phyloP scores from a whole-genome alignment of 352 stramenopile species.

The Globisporangium mamillatum region DNA sequence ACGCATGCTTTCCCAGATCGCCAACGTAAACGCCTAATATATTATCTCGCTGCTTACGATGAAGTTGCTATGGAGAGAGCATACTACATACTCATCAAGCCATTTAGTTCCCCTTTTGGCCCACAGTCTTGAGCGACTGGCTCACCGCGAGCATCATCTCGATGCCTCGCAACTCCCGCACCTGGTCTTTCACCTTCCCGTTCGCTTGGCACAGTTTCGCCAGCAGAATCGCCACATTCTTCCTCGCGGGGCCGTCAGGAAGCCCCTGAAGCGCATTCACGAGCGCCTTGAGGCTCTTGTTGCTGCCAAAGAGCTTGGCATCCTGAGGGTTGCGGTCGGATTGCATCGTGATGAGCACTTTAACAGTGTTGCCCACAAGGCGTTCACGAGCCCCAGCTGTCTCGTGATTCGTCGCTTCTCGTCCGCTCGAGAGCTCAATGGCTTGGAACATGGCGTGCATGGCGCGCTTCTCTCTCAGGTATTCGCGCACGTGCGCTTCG shows the following conservation, averaged over 20 bases:
- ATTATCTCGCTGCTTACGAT: background rate
- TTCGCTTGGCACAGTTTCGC: conserved; percentile 64
- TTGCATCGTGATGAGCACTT: conserved; percentile 59
- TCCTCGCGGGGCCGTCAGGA: conserved; percentile 50
- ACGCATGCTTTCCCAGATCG: background rate
- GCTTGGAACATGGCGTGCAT: conserved; percentile 40
- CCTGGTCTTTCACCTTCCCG: conserved; percentile 37
- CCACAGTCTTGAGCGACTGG: conserved; percentile 31
- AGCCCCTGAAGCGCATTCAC: conserved; percentile 45
- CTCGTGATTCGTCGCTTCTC: conserved; percentile 13
- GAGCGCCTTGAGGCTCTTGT: conserved; percentile 29
- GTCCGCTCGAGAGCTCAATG: conserved; percentile 30
- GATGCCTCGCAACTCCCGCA: conserved; percentile 65
- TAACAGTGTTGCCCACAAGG: conserved; percentile 63
- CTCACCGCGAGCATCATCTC: conserved; percentile 79
- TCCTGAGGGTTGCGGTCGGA: conserved; percentile 18
- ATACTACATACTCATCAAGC: no score
- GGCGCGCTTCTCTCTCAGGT: conserved; percentile 34
- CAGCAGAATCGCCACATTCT: conserved; percentile 78
- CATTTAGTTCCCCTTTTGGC: background rate
- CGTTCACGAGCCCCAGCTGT: conserved; percentile 35
- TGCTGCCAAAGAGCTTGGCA: conserved; percentile 23
- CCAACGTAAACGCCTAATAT: background rate
- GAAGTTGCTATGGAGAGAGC: no score
- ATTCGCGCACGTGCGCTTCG: conserved; percentile 26